Conservation (phyloP, 2,329 filamentous ascomycete species). For the Rutstroemia sp. region DNA sequence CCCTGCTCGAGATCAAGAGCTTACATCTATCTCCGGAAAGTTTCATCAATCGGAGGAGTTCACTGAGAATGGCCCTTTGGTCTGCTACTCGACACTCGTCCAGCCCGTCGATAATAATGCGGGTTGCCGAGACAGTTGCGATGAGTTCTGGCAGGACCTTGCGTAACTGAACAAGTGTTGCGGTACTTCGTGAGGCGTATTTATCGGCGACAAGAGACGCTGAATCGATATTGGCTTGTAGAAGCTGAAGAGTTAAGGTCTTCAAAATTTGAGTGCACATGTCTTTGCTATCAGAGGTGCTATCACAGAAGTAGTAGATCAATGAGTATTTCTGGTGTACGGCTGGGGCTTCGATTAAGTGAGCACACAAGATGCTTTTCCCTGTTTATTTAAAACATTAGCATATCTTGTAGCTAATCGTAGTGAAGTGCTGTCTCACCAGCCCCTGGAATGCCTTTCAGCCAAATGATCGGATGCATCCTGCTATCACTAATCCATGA, state of each 20-base stretch:
- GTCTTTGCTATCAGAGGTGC: constrained; percentile 5
- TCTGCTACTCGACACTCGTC: constrained; percentile 8
- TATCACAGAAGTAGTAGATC: constrained; percentile 15
- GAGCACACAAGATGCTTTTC: constrained; percentile 15
- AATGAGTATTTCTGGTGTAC: background rate
- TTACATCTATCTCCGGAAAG: constrained; percentile 7
- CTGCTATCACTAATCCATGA: constrained; percentile 9
- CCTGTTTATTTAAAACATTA: background rate
- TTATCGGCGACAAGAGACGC: constrained; percentile 8
- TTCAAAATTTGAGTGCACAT: constrained; percentile 5
- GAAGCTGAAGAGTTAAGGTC: constrained; percentile 8
- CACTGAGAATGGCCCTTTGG: constrained; percentile 11
- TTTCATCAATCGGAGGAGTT: background rate
- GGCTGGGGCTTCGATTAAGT: constrained; percentile 6
- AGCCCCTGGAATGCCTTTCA: constrained; percentile 15
- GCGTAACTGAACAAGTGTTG: constrained; percentile 5
- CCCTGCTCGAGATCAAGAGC: constrained; percentile 8
- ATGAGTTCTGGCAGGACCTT: constrained; percentile 9
- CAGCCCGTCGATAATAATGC: constrained; percentile 12
- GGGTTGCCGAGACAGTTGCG: background rate
- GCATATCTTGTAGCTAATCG: background rate
- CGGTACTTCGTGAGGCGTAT: constrained; percentile 5
- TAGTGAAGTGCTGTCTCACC: background rate
- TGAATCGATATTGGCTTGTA: constrained; percentile 2
- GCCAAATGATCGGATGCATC: constrained; percentile 8